These are phyloP conservation scores for Graphilbum ipis-grandicollis DNA, from an alignment of 2,329 filamentous ascomycete species.

Conservation along the genomic window DNA sequence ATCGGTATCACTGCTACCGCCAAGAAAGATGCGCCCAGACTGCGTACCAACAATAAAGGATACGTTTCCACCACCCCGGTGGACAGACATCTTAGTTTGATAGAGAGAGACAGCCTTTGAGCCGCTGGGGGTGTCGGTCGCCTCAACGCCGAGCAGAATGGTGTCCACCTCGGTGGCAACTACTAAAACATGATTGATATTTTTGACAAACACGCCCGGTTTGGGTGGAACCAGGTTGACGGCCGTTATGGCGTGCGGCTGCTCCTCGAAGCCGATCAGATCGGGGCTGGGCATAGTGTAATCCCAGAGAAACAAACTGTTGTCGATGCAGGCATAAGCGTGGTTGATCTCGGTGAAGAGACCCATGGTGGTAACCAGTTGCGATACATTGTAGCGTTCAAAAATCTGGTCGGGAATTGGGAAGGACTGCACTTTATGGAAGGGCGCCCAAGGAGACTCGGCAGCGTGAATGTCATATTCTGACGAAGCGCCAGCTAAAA, in stretches of 20 bases:
- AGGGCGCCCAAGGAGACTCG: slow-evolving; percentile 65
- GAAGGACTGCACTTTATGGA: slow-evolving; percentile 73
- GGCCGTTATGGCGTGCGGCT: slow-evolving; percentile 73
- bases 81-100: slow-evolving; percentile 70
- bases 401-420: slow-evolving; percentile 85
- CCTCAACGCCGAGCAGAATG: slow-evolving; percentile 68
- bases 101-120: slow-evolving; percentile 63
- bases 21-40: slow-evolving; percentile 85
- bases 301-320: slow-evolving; percentile 92
- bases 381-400: slow-evolving; percentile 75
- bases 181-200: slow-evolving; percentile 76
- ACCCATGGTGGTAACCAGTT: slow-evolving; percentile 85
- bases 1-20: slow-evolving; percentile 63
- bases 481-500: slow-evolving; percentile 66
- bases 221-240: slow-evolving; percentile 78
- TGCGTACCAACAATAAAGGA: slow-evolving; percentile 65
- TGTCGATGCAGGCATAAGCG: slow-evolving; percentile 92
- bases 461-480: slow-evolving; percentile 67
- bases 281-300: slow-evolving; percentile 87
- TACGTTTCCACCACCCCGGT: slow-evolving; percentile 60
- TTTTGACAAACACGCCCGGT: slow-evolving; percentile 67
- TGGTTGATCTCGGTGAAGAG: slow-evolving; percentile 89
- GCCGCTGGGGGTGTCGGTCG: slow-evolving; percentile 48
- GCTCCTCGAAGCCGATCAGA: slow-evolving; percentile 81
- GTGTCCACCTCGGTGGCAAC: slow-evolving; percentile 78